Conservation (phyloP, 768 basidiomycete genomes). For the Tephrocybe sp. region DNA sequence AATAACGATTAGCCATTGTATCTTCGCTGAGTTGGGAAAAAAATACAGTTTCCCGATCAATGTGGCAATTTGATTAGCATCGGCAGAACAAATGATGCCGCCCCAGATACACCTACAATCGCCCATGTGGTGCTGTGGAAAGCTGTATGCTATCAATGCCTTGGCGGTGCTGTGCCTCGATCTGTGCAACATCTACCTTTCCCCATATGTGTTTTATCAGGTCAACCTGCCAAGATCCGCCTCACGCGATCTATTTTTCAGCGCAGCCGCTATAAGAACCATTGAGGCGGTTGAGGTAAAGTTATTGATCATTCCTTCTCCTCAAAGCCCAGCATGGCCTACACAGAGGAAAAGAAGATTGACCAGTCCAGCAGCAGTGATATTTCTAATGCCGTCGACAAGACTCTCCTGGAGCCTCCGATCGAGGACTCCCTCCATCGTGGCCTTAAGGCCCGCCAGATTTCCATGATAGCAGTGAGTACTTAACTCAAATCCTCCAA, state of each 20-base stretch:
- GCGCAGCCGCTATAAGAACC: not conserved
- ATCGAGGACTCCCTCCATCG: conserved; percentile 41
- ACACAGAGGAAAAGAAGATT: conserved; percentile 25
- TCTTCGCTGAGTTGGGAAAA: no score
- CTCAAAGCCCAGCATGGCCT: conserved; percentile 13
- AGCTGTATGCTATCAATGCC: no score
- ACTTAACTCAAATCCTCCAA: not conserved
- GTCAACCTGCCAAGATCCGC: not conserved
- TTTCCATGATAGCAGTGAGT: conserved; percentile 55
- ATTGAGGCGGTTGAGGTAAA: not conserved
- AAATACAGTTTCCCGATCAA: no score
- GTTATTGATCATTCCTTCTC: conserved; percentile 4
- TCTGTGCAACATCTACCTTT: not conserved
- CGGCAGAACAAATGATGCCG: no score
- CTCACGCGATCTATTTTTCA: not conserved
- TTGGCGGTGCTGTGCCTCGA: no score
- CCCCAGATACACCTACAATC: no score
- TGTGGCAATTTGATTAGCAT: no score
- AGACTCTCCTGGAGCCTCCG: conserved; percentile 34
- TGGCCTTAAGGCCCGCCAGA: conserved; percentile 51
- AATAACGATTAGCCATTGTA: no score
- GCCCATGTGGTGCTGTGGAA: not conserved
- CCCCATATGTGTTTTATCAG: not conserved
- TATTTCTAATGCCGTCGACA: conserved; percentile 23
- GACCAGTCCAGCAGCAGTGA: conserved; percentile 15